Base-by-base conservation (phyloP, 2,329 filamentous ascomycete genomes). In the Alternaria atra region DNA sequence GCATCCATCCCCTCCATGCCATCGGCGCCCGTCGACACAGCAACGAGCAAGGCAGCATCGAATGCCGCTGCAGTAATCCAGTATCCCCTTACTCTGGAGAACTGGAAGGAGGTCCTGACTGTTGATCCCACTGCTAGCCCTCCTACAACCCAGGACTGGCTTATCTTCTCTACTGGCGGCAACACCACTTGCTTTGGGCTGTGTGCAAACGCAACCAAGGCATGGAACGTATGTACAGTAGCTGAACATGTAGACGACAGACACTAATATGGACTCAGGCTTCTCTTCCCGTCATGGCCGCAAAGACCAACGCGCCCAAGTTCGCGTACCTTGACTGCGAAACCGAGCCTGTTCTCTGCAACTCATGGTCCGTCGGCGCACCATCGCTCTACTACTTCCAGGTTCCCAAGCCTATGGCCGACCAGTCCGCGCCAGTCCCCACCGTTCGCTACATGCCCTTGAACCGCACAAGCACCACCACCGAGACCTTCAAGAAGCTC, bases 161-260 rank as follows among this genome's bases (percentile, higher is more conserved):
- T 91, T 84, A 82, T 94, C 63, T 84, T 91, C 68, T 81, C 92
- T 68, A 91, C 89, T 9, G 91, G 91, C 57, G 84, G 90, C 69
- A 93, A 94, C 84, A 90, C 89, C 82, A 93, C 91, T 32, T 94
- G 91, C 82, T 90, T 85, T 74, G 91, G 90, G 69, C 84, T 86
- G 73, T 94, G 91, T 79, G 83, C 74, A 42, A 83, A 81, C 61
- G 80, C 89, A 54, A 90, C 92, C 72, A 80, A 82, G 58, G 90
- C 90, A 25, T 85, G 81, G 80, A 84, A 84, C 70, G 81, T 84
- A 75, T 63, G 79, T 71, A 48, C 3, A 30, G 40, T 34, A n/a
- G 10, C 23, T 13, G 30, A n/a, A n/a, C 9, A 37, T n/a, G 2
- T 64, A 27, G 17, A 40, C 2, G 37, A 29, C 35, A 34, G 23